Evolutionary conservation across 2,329 filamentous ascomycete genomes (phyloP).

Genomic region (Aaosphaeria arxii): DNA sequence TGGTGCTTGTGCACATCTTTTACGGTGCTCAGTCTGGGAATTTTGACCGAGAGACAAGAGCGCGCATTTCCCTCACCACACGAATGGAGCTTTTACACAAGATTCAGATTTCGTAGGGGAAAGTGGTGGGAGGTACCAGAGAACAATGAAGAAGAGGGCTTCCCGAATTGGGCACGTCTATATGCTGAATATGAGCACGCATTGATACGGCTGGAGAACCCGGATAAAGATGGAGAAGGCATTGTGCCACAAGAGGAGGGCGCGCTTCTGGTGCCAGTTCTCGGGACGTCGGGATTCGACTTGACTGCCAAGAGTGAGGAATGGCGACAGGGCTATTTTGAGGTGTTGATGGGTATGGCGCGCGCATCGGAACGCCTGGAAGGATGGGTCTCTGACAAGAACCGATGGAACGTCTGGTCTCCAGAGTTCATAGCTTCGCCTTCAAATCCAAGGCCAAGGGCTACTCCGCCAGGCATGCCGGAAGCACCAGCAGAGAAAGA

Average conservation of each 20-base stretch:
- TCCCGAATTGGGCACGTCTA: slow-evolving; percentile 69
- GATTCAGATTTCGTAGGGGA: slow-evolving; percentile 64
- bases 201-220: slow-evolving; percentile 67
- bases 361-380: slow-evolving; percentile 78
- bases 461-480: slow-evolving; percentile 62
- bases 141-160: slow-evolving; percentile 56
- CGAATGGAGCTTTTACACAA: slow-evolving; percentile 74
- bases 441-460: slow-evolving; percentile 76
- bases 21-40: slow-evolving; percentile 60
- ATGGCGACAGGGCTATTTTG: slow-evolving; percentile 84
- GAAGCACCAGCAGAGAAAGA: slow-evolving; percentile 72
- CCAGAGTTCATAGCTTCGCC: slow-evolving; percentile 74
- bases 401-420: slow-evolving; percentile 61
- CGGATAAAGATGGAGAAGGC: slow-evolving; percentile 64
- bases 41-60: slow-evolving; percentile 74
- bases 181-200: slow-evolving; percentile 59
- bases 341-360: slow-evolving; percentile 74
- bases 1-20: slow-evolving; percentile 63
- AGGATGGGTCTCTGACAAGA: slow-evolving; percentile 70
- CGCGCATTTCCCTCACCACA: slow-evolving; percentile 73
- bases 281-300: slow-evolving; percentile 58
- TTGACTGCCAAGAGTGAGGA: slow-evolving; percentile 72
- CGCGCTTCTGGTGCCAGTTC: slow-evolving; percentile 36
- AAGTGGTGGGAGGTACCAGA: slow-evolving; percentile 47
- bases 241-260: slow-evolving; percentile 57